These are phyloP conservation scores for Boletus huronensis DNA, from an alignment of 768 basidiomycete genomes.

Conservation along the genomic window DNA sequence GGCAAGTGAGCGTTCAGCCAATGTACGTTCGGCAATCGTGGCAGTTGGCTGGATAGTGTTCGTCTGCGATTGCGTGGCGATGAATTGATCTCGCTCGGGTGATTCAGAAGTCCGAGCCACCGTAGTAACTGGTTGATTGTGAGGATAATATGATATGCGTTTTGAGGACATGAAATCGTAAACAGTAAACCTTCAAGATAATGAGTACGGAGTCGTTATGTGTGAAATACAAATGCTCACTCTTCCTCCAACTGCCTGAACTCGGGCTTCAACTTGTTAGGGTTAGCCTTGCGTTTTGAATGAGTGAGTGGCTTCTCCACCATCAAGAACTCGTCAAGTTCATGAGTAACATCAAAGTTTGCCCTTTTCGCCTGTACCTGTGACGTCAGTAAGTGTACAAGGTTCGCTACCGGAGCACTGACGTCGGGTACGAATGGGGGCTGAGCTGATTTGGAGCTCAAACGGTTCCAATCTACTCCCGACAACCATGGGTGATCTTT, in stretches of 20 bases:
- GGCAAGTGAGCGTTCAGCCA: slow-evolving; percentile 40
- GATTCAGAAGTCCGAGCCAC: slow-evolving; percentile 30
- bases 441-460: slow-evolving; percentile 65
- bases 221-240: slow-evolving; percentile 39
- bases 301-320: slow-evolving; percentile 98
- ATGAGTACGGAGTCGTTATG: slow-evolving; percentile 5
- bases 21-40: slow-evolving; percentile 40
- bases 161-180: slow-evolving; percentile 78
- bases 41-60: slow-evolving; percentile 42
- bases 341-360: slow-evolving; percentile 98
- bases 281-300: slow-evolving; percentile 83
- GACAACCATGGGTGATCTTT: slow-evolving; percentile 83
- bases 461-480: slow-evolving; percentile 72
- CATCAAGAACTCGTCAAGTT: slow-evolving; percentile 95
- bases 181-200: slow-evolving; percentile 68
- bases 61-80: slow-evolving; percentile 34
- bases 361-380: slow-evolving; percentile 78
- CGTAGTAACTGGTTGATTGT: slow-evolving; percentile 59
- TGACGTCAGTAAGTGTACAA: not conserved
- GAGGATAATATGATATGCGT: slow-evolving; percentile 84
- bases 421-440: slow-evolving; percentile 94
- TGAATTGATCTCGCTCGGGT: slow-evolving; percentile 25
- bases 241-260: slow-evolving; percentile 91
- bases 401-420: slow-evolving; percentile 34
- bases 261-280: slow-evolving; percentile 88